A percentile compares a stretch with the other conserved stretches of the same genome.
phyloP scores from a whole-genome alignment of 2,329 filamentous ascomycete genomes.

The Aureobasidium subglaciale region DNA sequence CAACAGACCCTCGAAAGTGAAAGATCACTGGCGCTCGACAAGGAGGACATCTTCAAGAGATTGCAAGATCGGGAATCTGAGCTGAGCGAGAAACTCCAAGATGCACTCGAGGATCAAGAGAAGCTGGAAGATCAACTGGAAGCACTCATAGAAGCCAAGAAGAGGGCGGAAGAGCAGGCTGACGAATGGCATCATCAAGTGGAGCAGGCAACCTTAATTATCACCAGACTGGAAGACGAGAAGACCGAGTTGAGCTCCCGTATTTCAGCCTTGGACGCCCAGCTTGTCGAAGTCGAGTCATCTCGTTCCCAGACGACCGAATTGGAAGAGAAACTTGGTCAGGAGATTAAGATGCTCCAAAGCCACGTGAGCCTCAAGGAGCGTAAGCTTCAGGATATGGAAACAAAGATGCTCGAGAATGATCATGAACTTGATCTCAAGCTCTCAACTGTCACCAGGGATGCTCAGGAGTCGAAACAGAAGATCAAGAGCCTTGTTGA shows the following conservation, averaged over 20 bases:
- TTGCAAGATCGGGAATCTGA: constrained; percentile 86
- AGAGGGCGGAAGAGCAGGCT: constrained; percentile 76
- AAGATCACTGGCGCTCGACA: constrained; percentile 88
- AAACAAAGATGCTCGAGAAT: constrained; percentile 71
- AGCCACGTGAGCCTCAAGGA: constrained; percentile 87
- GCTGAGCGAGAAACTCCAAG: constrained; percentile 84
- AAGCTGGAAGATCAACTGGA: constrained; percentile 90
- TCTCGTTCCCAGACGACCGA: constrained; percentile 66
- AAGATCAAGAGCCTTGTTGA: constrained; percentile 69
- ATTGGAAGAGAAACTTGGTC: constrained; percentile 67
- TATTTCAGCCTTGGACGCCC: constrained; percentile 61
- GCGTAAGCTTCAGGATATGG: constrained; percentile 79
- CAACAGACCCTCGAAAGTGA: constrained; percentile 95
- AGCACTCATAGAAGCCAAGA: constrained; percentile 79
- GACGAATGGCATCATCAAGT: constrained; percentile 73
- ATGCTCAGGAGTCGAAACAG: constrained; percentile 64
- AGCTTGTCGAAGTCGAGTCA: constrained; percentile 63
- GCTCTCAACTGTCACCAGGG: constrained; percentile 68
- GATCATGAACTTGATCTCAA: constrained; percentile 89
- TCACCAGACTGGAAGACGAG: constrained; percentile 76
- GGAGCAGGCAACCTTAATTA: constrained; percentile 84
- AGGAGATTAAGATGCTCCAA: constrained; percentile 84
- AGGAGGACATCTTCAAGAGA: constrained; percentile 98
- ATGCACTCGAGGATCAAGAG: constrained; percentile 89
- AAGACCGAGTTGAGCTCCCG: constrained; percentile 67